Percentiles rank a stretch among this genome's conserved stretches.
These are phyloP conservation scores for Aeschynomene evenia DNA, from an alignment of 306 rosid genomes.

Conservation along the genomic window DNA sequence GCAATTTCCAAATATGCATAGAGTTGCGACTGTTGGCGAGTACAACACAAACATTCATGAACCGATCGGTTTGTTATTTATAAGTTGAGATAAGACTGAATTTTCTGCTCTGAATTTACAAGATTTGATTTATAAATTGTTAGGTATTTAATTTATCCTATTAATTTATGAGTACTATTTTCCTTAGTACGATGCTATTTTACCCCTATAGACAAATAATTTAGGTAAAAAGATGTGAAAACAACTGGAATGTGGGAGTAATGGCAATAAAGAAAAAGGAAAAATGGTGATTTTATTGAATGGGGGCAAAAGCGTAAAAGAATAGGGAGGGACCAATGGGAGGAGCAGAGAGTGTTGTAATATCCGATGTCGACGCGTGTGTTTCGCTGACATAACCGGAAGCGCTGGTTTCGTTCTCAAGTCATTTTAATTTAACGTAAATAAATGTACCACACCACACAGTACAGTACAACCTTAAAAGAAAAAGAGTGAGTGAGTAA, in stretches of 20 bases:
- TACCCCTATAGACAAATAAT: too few relatives aligned
- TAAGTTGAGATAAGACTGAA: too few relatives aligned
- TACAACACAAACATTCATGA: neutral
- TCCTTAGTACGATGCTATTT: too few relatives aligned
- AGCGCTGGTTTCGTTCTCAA: slow-evolving; percentile 33
- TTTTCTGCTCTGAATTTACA: too few relatives aligned
- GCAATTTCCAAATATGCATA: neutral
- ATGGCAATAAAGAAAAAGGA: neutral
- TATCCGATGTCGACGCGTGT: slow-evolving; percentile 68
- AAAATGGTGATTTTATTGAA: neutral
- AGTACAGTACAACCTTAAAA: too few relatives aligned
- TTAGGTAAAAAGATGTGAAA: too few relatives aligned
- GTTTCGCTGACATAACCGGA: slow-evolving; percentile 33
- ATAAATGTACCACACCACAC: too few relatives aligned
- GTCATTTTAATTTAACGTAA: slow-evolving; percentile 29
- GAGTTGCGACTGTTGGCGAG: slow-evolving; percentile 4
- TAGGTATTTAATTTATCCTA: too few relatives aligned
- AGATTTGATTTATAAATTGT: too few relatives aligned
- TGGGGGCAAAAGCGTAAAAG: slow-evolving; percentile 11
- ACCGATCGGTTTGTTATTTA: too few relatives aligned
- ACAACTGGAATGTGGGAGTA: neutral
- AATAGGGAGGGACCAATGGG: slow-evolving; percentile 2
- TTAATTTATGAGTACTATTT: too few relatives aligned
- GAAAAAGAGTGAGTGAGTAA: too few relatives aligned
- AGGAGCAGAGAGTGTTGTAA: slow-evolving; percentile 36